These are phyloP conservation scores for Aspergillus hancockii DNA, from an alignment of 495 filamentous ascomycete genomes.

Conservation along the genomic window DNA sequence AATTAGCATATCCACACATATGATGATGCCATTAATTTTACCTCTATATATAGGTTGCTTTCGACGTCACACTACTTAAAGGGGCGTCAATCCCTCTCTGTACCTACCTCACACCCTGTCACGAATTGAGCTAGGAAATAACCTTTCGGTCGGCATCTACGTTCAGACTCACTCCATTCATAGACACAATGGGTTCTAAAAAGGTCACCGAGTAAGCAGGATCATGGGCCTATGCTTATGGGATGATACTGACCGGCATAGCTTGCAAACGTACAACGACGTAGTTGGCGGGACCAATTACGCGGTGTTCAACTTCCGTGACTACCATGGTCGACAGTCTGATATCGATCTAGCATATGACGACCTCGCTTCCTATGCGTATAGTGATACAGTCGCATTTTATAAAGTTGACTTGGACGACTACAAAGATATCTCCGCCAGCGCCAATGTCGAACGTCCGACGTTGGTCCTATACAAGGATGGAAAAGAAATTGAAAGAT, in stretches of 20 bases:
- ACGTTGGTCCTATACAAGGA: constrained; percentile 1
- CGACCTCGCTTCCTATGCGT: not conserved
- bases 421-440: not conserved
- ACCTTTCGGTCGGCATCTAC: not conserved
- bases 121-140: not conserved
- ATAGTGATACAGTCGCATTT: not conserved
- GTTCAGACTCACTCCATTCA: not conserved
- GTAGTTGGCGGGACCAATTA: not conserved
- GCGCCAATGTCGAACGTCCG: not conserved
- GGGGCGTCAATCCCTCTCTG: too few relatives aligned
- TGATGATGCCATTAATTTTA: too few relatives aligned
- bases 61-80: too few relatives aligned
- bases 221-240: not conserved
- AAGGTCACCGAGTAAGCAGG: not conserved
- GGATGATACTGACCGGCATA: not conserved
- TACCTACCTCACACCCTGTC: not conserved
- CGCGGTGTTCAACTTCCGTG: not conserved
- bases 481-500: not conserved
- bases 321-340: not conserved
- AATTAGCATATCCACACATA: too few relatives aligned
- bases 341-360: not conserved
- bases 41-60: too few relatives aligned
- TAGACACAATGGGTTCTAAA: not conserved
- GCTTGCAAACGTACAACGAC: not conserved
- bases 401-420: not conserved